Evolutionary conservation across 106 monocot genomes (phyloP).

Genomic region (Dioscorea zingiberensis): DNA sequence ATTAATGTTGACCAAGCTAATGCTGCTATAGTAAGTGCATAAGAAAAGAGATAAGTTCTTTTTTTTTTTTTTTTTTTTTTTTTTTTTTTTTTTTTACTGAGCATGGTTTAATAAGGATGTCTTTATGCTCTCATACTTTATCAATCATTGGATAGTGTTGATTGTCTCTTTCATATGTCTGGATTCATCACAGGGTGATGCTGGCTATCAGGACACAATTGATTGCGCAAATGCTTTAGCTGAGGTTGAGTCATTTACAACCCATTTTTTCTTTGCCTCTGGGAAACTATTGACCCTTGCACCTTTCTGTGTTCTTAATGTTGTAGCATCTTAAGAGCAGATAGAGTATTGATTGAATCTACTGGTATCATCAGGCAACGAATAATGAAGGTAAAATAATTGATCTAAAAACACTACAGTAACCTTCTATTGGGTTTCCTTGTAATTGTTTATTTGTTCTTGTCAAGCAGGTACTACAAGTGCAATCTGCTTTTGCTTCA

Average conservation of each 20-base stretch:
- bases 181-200: constrained; percentile 59
- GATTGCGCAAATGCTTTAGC: constrained; percentile 88
- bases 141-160: too few species aligned
- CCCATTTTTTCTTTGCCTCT: not conserved
- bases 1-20: constrained; percentile 99
- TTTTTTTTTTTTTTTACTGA: not conserved
- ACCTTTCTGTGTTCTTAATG: constrained; percentile 2
- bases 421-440: too few species aligned
- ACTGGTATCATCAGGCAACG: constrained; percentile 98
- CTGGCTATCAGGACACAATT: constrained; percentile 78
- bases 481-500: too few species aligned
- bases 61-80: too few species aligned
- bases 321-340: constrained; percentile 64
- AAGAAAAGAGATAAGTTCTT: too few species aligned
- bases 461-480: too few species aligned
- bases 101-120: too few species aligned
- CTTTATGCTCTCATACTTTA: too few species aligned
- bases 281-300: not conserved
- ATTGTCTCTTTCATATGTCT: not conserved
- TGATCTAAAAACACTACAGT: too few species aligned
- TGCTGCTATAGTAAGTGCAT: constrained; percentile 89
- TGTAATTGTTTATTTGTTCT: too few species aligned
- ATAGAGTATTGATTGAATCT: constrained; percentile 75
- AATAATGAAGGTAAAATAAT: constrained; percentile 73
- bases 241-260: constrained; percentile 34